These are phyloP conservation scores for Cytospora piceae DNA, from an alignment of 2,329 filamentous ascomycete species.

Conservation along the genomic window DNA sequence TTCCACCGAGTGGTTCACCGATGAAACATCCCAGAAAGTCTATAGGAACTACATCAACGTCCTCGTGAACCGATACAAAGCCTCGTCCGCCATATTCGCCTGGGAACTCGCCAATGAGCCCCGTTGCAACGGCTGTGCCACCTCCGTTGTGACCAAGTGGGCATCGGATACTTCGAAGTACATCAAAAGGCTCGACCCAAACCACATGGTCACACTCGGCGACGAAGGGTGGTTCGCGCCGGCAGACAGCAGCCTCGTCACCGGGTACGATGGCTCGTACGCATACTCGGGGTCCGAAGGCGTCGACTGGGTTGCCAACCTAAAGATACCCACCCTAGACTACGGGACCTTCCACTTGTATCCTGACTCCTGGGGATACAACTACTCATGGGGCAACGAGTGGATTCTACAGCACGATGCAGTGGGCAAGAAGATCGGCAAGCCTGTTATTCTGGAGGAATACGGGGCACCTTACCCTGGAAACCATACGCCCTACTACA, in stretches of 20 bases:
- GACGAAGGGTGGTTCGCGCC: conserved; percentile 51
- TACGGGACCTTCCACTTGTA: conserved; percentile 52
- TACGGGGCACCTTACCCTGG: conserved; percentile 27
- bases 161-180: conserved; percentile 59
- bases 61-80: conserved; percentile 50
- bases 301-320: conserved; percentile 55
- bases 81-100: conserved; percentile 52
- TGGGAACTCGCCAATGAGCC: conserved; percentile 61
- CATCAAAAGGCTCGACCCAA: conserved; percentile 63
- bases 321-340: conserved; percentile 54
- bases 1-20: conserved; percentile 58
- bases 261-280: conserved; percentile 42
- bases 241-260: conserved; percentile 34
- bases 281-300: conserved; percentile 57
- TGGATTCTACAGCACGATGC: conserved; percentile 28
- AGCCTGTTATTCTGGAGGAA: conserved; percentile 30
- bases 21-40: conserved; percentile 50
- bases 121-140: conserved; percentile 62
- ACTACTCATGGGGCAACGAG: conserved; percentile 27
- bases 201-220: conserved; percentile 66
- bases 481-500: conserved; percentile 27
- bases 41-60: conserved; percentile 54
- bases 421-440: conserved; percentile 23
- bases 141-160: conserved; percentile 63
- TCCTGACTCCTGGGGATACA: conserved; percentile 35